Evolutionary conservation across 352 stramenopile species (phyloP).

Genomic region (Globisporangium canariense): DNA sequence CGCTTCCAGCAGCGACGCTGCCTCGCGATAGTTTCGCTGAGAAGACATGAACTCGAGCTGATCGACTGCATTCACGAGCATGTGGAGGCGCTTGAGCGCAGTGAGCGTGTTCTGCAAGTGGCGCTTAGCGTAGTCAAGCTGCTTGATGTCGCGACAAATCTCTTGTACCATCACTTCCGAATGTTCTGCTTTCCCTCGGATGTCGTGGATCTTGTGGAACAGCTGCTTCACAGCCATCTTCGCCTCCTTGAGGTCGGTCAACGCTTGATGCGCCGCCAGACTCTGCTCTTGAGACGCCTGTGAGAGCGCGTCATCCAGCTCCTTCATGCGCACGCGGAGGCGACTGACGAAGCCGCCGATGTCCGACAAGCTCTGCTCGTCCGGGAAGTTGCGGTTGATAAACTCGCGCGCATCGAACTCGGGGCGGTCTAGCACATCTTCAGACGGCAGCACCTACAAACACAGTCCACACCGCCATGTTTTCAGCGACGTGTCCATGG

Average conservation of each 20-base stretch:
- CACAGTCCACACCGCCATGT: too few species aligned
- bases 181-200: conserved; percentile 93
- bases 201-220: conserved; percentile 91
- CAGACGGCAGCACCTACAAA: conserved; percentile 62
- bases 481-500: neutral
- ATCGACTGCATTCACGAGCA: conserved; percentile 97
- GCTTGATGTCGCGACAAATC: conserved; percentile 98
- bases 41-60: conserved; percentile 84
- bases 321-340: conserved; percentile 72
- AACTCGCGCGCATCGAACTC: conserved; percentile 92
- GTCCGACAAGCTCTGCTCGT: conserved; percentile 73
- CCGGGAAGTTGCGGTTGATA: conserved; percentile 92
- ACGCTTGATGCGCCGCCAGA: conserved; percentile 65
- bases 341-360: conserved; percentile 84
- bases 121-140: conserved; percentile 97
- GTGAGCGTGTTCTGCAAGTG: conserved; percentile 95
- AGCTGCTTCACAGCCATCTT: conserved; percentile 87
- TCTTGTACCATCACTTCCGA: conserved; percentile 96
- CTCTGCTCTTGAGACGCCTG: conserved; percentile 79
- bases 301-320: conserved; percentile 78
- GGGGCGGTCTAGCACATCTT: conserved; percentile 82
- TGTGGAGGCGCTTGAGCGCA: conserved; percentile 96
- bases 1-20: conserved; percentile 95
- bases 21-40: conserved; percentile 91
- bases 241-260: conserved; percentile 82